Evolutionary conservation across 139 green algal species (phyloP).

Genomic region (Asterochloris erici): DNA sequence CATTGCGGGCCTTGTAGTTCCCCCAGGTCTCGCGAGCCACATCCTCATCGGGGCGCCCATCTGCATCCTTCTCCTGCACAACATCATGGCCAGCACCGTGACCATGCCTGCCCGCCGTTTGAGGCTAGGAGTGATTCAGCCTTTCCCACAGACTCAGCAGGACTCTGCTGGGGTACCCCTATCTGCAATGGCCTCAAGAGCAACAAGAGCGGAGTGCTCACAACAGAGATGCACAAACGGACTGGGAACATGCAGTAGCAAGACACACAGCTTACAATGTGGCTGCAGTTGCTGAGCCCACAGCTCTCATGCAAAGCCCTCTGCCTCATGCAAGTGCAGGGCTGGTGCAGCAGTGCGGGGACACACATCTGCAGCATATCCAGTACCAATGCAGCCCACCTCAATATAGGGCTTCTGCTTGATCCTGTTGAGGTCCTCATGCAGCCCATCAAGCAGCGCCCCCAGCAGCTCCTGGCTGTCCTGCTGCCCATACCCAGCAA

Average conservation of each 20-base stretch:
- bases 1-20: conserved; percentile 83
- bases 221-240: no score
- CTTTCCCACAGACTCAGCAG: no score
- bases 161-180: no score
- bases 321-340: background rate
- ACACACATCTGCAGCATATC: background rate
- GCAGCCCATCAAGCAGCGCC: conserved; percentile 94
- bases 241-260: background rate
- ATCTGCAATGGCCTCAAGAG: no score
- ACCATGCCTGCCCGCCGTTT: background rate
- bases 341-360: background rate
- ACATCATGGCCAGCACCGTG: background rate
- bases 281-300: background rate
- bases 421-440: conserved; percentile 97
- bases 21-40: conserved; percentile 79
- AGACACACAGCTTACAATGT: background rate
- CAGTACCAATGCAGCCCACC: conserved; percentile 23
- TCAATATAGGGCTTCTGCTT: conserved; percentile 90
- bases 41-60: conserved; percentile 72
- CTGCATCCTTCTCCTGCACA: conserved; percentile 59
- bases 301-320: background rate
- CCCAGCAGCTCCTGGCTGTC: conserved; percentile 90
- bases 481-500: conserved; percentile 92
- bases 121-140: no score
- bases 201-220: no score